These are phyloP conservation scores for Heracleum sosnowskyi DNA, from an alignment of 129 eudicot species.

Conservation along the genomic window DNA sequence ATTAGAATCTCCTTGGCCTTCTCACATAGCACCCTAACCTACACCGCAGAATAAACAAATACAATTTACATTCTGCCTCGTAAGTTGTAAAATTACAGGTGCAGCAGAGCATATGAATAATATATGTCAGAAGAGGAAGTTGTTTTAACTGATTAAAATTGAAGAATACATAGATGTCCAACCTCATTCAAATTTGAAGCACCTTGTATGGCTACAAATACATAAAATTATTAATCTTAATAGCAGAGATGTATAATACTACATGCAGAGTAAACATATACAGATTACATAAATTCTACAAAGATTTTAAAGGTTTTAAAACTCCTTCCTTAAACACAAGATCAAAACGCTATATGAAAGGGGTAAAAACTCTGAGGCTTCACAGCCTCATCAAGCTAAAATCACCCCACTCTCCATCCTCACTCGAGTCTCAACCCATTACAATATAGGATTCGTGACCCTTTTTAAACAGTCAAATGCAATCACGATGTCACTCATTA, in stretches of 20 bases:
- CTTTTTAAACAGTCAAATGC: background rate
- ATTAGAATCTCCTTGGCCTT: slow-evolving; percentile 88
- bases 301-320: background rate
- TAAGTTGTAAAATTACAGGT: background rate
- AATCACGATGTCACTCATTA: background rate
- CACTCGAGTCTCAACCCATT: background rate
- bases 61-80: background rate
- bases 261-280: background rate
- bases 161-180: background rate
- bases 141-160: background rate
- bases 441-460: background rate
- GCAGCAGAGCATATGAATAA: background rate
- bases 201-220: background rate
- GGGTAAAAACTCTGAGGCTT: background rate
- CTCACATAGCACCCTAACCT: slow-evolving; percentile 72
- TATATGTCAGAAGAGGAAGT: background rate
- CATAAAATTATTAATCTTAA: background rate
- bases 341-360: background rate
- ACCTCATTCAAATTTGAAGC: background rate
- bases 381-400: background rate
- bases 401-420: background rate
- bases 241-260: background rate
- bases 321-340: background rate
- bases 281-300: background rate
- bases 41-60: background rate